Base-by-base conservation (phyloP, 1,284 basidiomycete species). In the Ustilago cynodontis region DNA sequence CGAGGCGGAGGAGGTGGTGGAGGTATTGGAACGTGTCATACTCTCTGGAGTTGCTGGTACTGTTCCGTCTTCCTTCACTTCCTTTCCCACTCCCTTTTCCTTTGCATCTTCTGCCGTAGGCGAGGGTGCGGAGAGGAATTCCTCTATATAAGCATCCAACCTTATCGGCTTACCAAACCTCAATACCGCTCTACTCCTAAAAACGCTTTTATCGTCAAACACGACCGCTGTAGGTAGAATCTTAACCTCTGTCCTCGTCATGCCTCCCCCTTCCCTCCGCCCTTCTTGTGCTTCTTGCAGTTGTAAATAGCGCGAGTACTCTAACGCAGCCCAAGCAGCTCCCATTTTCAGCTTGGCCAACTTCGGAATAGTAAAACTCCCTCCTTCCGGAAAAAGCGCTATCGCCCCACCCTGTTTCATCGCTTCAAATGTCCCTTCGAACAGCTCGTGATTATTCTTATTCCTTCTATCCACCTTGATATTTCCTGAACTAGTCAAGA, bases 311-410 rank as follows among this genome's bases (percentile, higher is more conserved):
- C 64, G 92, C 14, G 91, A 89, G 86, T 95, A 98, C 87, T 98
- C 96, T 76, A 98, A 89, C 3, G 94, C 93, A 35, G 94, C 92
- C 95, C 95, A 98, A 9, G 94, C 91, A n/a, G 93, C 93, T 26
- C 95, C 95, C 80, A 98, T 94, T 86, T 98, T 98, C 82, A 98
- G 90, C 71, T 94, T 92, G 89, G 95, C 93, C 82, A 98, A 92
- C 65, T 91, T 90, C 3, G 95, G 94, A 82, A 95, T 93, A 0
- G 95, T 97, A 72, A 89, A 84, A 87, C 49, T 88, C 86, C 20
- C 87, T 13, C 95, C 95, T 86, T 98, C 95, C 1, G 96, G 96
- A 85, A 98, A 98, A 45, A 98, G 89, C 7, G 94, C 95, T 59
- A 98, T 93, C 22, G 91, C 92, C 70, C 92, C 90, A 24, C 92